phyloP scores from a whole-genome alignment of 148 eudicot genomes.

The Euryodendron excelsum region DNA sequence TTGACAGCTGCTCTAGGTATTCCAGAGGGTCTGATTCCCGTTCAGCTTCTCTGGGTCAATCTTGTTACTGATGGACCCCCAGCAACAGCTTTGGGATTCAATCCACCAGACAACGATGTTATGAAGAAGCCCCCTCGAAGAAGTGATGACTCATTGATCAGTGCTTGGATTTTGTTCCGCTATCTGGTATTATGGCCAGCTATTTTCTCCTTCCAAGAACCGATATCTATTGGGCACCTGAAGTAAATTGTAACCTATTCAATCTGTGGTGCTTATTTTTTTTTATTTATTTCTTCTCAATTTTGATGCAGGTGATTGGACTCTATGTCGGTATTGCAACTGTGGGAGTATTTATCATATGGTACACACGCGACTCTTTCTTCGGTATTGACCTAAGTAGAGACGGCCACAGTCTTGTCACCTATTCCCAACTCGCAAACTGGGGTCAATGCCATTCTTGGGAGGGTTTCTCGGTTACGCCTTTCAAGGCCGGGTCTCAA shows the following conservation, averaged over 20 bases:
- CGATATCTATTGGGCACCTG: neutral
- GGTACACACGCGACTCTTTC: slow-evolving; percentile 71
- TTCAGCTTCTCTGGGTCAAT: slow-evolving; percentile 97
- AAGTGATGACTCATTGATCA: slow-evolving; percentile 83
- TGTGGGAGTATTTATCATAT: slow-evolving; percentile 64
- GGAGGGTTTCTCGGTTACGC: slow-evolving; percentile 50
- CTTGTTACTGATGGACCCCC: slow-evolving; percentile 96
- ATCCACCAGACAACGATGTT: slow-evolving; percentile 89
- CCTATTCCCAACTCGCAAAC: slow-evolving; percentile 64
- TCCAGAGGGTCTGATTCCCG: slow-evolving; percentile 91
- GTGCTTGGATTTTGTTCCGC: slow-evolving; percentile 80
- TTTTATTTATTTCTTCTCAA: neutral
- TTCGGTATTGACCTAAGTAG: slow-evolving; percentile 63
- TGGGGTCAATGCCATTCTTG: slow-evolving; percentile 73
- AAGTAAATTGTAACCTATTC: neutral
- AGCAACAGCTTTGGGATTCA: slow-evolving; percentile 94
- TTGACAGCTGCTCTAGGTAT: slow-evolving; percentile 89
- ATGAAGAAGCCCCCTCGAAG: slow-evolving; percentile 87
- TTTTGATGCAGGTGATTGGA: slow-evolving; percentile 59
- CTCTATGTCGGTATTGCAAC: slow-evolving; percentile 69
- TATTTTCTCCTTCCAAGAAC: neutral
- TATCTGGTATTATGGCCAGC: slow-evolving; percentile 51
- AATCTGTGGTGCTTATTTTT: neutral
- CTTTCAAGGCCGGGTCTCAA: slow-evolving; percentile 65
- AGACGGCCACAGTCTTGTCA: slow-evolving; percentile 65